A percentile compares a stretch with the other conserved stretches of the same genome.
phyloP scores from a whole-genome alignment of 2,329 filamentous ascomycete genomes.

The Cordyceps cateniannulata region DNA sequence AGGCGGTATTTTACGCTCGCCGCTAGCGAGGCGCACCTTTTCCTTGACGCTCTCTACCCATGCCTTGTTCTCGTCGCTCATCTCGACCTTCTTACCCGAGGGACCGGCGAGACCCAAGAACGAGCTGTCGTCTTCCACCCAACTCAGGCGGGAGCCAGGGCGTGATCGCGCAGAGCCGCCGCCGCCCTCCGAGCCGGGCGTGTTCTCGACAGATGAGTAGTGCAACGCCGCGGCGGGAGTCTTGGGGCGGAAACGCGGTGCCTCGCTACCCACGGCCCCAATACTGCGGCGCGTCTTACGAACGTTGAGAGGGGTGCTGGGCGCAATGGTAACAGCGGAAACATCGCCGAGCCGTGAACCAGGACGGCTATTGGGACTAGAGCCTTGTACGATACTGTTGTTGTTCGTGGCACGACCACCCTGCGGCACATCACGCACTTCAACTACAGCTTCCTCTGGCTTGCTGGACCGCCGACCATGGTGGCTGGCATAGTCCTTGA shows the following conservation, averaged over 20 bases:
- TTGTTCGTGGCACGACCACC: conserved; percentile 17
- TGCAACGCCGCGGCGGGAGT: conserved; percentile 36
- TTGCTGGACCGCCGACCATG: conserved; percentile 65
- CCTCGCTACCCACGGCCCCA: conserved; percentile 28
- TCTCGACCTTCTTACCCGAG: conserved; percentile 55
- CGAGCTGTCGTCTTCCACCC: conserved; percentile 53
- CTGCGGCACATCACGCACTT: conserved; percentile 46
- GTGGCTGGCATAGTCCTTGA: conserved; percentile 88
- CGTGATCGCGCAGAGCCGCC: conserved; percentile 32
- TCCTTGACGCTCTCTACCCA: conserved; percentile 83
- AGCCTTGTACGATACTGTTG: conserved; percentile 26
- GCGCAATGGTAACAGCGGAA: conserved; percentile 23
- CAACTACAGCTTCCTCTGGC: conserved; percentile 45
- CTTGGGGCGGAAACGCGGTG: conserved; percentile 29
- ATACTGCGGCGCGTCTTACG: conserved; percentile 47
- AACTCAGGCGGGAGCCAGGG: conserved; percentile 48
- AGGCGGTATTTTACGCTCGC: conserved; percentile 37
- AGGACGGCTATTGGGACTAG: conserved; percentile 37
- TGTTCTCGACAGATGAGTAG: conserved; percentile 35
- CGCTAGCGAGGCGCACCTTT: conserved; percentile 66
- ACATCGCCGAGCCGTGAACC: conserved; percentile 25
- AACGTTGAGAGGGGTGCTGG: conserved; percentile 44
- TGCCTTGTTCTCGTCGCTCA: conserved; percentile 65
- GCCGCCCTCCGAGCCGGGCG: conserved; percentile 39
- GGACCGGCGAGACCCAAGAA: conserved; percentile 66